These are phyloP conservation scores for Microcera coccophila DNA, from an alignment of 2,329 filamentous ascomycete species.

Conservation along the genomic window DNA sequence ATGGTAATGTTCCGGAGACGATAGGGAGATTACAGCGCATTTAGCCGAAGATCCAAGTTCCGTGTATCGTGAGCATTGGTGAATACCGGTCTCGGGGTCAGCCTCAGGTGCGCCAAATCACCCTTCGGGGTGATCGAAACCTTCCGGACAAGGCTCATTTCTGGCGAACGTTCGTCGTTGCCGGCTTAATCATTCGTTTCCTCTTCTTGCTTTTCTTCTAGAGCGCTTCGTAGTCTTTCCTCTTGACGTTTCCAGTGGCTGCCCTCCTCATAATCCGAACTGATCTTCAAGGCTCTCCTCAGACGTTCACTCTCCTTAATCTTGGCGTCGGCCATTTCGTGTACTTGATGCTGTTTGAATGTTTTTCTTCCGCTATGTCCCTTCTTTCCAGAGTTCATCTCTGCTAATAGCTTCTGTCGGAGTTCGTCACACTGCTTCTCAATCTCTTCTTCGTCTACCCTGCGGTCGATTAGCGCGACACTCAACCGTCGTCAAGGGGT, in stretches of 20 bases:
- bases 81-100: too few species aligned
- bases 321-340: slow-evolving; percentile 94
- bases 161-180: too few species aligned
- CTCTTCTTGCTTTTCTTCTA: slow-evolving; percentile 40
- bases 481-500: too few species aligned
- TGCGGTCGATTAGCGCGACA: slow-evolving; percentile 30
- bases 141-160: too few species aligned
- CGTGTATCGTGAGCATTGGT: too few species aligned
- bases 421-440: slow-evolving; percentile 55
- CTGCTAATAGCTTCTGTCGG: slow-evolving; percentile 38
- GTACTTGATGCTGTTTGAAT: slow-evolving; percentile 89
- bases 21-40: too few species aligned
- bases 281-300: slow-evolving; percentile 80
- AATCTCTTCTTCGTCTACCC: slow-evolving; percentile 85
- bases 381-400: slow-evolving; percentile 34
- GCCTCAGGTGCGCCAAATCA: too few species aligned
- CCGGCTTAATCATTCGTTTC: slow-evolving; percentile 19
- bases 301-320: slow-evolving; percentile 90
- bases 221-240: slow-evolving; percentile 53
- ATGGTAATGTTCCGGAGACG: too few species aligned
- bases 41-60: too few species aligned
- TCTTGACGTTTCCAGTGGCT: slow-evolving; percentile 83
- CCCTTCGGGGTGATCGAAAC: too few species aligned
- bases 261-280: slow-evolving; percentile 79
- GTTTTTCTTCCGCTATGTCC: slow-evolving; percentile 41